phyloP scores from a whole-genome alignment of 768 basidiomycete species.

The Mycena rosella region DNA sequence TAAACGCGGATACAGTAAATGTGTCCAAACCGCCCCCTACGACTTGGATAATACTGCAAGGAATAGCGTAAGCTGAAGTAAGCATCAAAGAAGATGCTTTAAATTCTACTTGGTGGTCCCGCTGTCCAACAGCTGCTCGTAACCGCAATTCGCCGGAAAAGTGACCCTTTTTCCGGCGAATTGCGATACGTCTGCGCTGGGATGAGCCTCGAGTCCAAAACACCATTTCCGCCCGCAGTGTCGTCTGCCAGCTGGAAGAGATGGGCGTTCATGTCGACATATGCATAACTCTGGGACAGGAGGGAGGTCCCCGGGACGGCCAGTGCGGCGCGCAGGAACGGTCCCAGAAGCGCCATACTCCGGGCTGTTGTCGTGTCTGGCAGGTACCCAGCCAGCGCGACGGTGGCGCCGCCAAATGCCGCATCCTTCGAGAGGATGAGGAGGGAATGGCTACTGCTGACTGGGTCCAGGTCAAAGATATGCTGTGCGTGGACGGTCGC shows the following conservation, averaged over 20 bases:
- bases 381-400: conserved; percentile 34
- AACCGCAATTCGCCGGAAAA: too few relatives aligned
- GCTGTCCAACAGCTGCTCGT: conserved; percentile 37
- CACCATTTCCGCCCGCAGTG: conserved; percentile 19
- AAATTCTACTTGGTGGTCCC: conserved; percentile 29
- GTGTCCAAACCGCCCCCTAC: conserved; percentile 37
- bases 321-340: conserved; percentile 38
- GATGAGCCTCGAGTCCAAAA: conserved; percentile 38
- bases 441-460: conserved; percentile 47
- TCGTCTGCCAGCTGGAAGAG: conserved; percentile 34
- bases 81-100: background rate
- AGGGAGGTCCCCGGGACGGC: conserved; percentile 34
- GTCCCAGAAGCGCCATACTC: conserved; percentile 34
- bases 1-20: background rate
- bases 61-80: conserved; percentile 19
- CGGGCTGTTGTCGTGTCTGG: conserved; percentile 20
- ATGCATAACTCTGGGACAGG: conserved; percentile 3
- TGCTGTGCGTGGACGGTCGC: conserved; percentile 48
- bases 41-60: conserved; percentile 22
- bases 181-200: conserved; percentile 31
- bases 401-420: conserved; percentile 13
- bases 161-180: conserved; percentile 28
- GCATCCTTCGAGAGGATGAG: conserved; percentile 13
- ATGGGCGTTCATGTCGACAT: conserved; percentile 32
- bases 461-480: conserved; percentile 49